These are phyloP conservation scores for Ceratocystiopsis sp. DNA, from an alignment of 2,329 filamentous ascomycete species.

Conservation along the genomic window DNA sequence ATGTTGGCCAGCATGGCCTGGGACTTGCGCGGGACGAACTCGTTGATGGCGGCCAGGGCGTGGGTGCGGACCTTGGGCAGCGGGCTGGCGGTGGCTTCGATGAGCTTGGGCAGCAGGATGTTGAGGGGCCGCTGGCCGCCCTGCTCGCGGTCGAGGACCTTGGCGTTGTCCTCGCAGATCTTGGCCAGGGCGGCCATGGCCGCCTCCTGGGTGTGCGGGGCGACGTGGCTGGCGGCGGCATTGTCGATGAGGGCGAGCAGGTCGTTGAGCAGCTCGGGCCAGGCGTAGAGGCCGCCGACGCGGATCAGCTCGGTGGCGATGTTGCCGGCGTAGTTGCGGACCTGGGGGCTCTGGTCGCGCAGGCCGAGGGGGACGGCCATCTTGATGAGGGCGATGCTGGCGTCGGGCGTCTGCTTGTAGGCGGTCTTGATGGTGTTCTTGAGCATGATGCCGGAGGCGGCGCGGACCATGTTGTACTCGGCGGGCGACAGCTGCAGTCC, in stretches of 20 bases:
- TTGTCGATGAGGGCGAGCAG: constrained; percentile 66
- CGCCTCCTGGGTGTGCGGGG: constrained; percentile 67
- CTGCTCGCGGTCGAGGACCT: constrained; percentile 71
- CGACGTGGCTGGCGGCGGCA: constrained; percentile 40
- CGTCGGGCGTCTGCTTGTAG: constrained; percentile 59
- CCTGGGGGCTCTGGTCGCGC: constrained; percentile 64
- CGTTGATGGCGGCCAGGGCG: constrained; percentile 72
- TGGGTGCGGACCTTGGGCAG: constrained; percentile 62
- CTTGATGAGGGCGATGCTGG: constrained; percentile 61
- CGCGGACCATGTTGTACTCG: constrained; percentile 61
- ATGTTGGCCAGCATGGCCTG: constrained; percentile 67
- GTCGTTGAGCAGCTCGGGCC: constrained; percentile 80
- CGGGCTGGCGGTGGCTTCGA: constrained; percentile 66
- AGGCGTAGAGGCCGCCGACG: constrained; percentile 69
- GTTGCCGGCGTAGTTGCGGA: constrained; percentile 78
- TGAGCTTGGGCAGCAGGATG: constrained; percentile 76
- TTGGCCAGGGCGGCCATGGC: constrained; percentile 87
- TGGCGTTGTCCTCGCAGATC: constrained; percentile 92
- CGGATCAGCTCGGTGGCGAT: constrained; percentile 86
- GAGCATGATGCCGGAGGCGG: constrained; percentile 80
- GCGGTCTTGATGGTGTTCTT: constrained; percentile 77
- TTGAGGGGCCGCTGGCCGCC: constrained; percentile 76
- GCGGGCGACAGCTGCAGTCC: constrained; percentile 40
- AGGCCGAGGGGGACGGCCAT: constrained; percentile 61
- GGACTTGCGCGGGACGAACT: constrained; percentile 75